A percentile compares a stretch with the other conserved stretches of the same genome.
Conservation (phyloP, 257 asterid species). For the Penstemon eatonii region DNA sequence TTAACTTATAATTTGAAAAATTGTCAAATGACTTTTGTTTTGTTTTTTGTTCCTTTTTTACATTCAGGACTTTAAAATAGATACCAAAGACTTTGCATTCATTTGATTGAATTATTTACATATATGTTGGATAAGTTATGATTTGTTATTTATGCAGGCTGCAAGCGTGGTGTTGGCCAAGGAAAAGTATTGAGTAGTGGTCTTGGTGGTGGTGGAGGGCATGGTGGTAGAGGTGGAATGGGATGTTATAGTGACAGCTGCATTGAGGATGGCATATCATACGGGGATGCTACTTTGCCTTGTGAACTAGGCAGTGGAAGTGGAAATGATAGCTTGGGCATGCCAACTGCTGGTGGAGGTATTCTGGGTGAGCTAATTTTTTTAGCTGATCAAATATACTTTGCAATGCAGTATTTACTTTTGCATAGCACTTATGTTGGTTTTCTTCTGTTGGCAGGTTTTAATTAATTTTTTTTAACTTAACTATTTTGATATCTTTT, state of each 20-base stretch:
- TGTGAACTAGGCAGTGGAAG: conserved; percentile 99
- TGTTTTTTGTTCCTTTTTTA: background rate
- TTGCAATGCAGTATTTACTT: background rate
- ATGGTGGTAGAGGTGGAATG: conserved; percentile 96
- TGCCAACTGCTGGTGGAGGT: conserved; percentile 92
- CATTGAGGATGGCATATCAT: conserved; percentile 73
- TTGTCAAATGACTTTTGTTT: conserved; percentile 5
- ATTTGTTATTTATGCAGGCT: conserved; percentile 56
- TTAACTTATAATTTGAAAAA: conserved; percentile 10
- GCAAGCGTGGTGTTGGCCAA: conserved; percentile 85
- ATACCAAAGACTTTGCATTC: background rate
- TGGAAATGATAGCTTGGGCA: conserved; percentile 79
- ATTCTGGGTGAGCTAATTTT: conserved; percentile 60
- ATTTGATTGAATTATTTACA: too few relatives aligned
- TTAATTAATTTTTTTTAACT: background rate
- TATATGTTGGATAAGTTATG: background rate
- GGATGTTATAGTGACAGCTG: conserved; percentile 76
- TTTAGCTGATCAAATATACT: conserved; percentile 19
- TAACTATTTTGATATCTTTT: background rate
- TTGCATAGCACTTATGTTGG: conserved; percentile 3
- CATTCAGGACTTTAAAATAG: conserved; percentile 11
- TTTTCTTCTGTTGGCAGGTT: background rate
- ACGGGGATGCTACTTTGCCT: conserved; percentile 81
- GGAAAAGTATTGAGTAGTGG: conserved; percentile 64
- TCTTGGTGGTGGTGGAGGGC: conserved; percentile 94